Evolutionary conservation across 2,329 filamentous ascomycete genomes (phyloP).

Genomic region (Metarhizium anisopliae): DNA sequence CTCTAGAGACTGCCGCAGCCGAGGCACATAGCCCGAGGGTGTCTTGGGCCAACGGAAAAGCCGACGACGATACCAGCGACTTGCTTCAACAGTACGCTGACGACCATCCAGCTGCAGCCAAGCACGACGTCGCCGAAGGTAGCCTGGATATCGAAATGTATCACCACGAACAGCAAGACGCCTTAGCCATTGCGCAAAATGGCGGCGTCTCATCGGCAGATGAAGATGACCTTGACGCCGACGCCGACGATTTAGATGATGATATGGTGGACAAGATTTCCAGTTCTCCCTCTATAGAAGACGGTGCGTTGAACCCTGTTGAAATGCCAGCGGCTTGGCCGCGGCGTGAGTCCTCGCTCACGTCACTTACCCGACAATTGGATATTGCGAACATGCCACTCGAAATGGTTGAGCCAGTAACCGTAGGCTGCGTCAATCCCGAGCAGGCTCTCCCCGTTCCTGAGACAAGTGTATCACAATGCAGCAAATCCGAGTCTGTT

Average conservation of each 20-base stretch:
- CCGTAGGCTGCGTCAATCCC: slow-evolving; percentile 21
- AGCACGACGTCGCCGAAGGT: slow-evolving; percentile 8
- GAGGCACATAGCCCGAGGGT: slow-evolving; percentile 54
- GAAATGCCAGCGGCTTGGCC: slow-evolving; percentile 31
- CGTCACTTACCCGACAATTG: slow-evolving; percentile 23
- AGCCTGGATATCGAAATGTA: slow-evolving; percentile 23
- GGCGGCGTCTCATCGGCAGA: slow-evolving; percentile 43
- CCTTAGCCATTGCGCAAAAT: slow-evolving; percentile 52
- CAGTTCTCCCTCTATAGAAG: slow-evolving; percentile 96
- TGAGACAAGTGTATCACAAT: slow-evolving; percentile 11
- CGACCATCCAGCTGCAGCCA: slow-evolving; percentile 21
- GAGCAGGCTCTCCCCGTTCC: slow-evolving; percentile 18
- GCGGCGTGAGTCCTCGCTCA: slow-evolving; percentile 33
- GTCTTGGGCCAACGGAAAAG: slow-evolving; percentile 38
- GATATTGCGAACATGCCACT: slow-evolving; percentile 18
- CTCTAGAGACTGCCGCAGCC: slow-evolving; percentile 68
- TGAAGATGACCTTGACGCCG: slow-evolving; percentile 58
- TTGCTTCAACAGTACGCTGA: slow-evolving; percentile 34
- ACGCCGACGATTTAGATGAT: slow-evolving; percentile 64
- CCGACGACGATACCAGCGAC: slow-evolving; percentile 27
- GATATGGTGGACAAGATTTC: slow-evolving; percentile 99
- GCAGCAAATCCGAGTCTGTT: not conserved
- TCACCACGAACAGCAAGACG: slow-evolving; percentile 39
- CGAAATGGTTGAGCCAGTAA: slow-evolving; percentile 19
- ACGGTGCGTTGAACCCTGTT: slow-evolving; percentile 69